These are phyloP conservation scores for Daldinia loculata DNA, from an alignment of 495 filamentous ascomycete genomes.

Conservation along the genomic window DNA sequence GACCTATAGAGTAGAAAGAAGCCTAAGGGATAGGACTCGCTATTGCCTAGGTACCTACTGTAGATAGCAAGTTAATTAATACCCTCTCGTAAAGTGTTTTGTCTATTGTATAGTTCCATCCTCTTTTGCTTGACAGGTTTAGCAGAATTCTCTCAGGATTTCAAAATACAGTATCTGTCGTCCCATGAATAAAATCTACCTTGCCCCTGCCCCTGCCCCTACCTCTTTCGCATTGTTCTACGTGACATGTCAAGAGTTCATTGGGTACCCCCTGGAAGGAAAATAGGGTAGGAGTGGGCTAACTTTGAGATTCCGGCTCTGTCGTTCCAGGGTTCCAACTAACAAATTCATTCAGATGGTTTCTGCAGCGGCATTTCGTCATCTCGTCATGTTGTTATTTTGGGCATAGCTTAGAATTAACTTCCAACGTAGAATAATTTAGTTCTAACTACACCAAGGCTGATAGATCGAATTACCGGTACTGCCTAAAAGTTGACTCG, in stretches of 20 bases:
- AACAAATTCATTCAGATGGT: not conserved
- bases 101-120: not conserved
- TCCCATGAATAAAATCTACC: slow-evolving; percentile 8
- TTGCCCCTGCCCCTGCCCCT: slow-evolving; percentile 4
- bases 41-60: not conserved
- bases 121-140: not conserved
- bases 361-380: not conserved
- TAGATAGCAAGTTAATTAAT: not conserved
- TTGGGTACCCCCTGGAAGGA: slow-evolving; percentile 27
- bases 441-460: slow-evolving; percentile 13
- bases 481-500: slow-evolving; percentile 7
- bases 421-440: not conserved
- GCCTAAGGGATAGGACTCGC: not conserved
- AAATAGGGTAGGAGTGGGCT: slow-evolving; percentile 4
- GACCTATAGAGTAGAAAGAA: not conserved
- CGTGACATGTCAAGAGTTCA: slow-evolving; percentile 23
- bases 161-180: not conserved
- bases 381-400: not conserved
- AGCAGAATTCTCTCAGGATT: not conserved
- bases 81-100: not conserved
- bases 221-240: not conserved
- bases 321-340: not conserved
- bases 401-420: not conserved
- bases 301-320: not conserved
- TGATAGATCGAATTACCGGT: slow-evolving; percentile 18